Percentiles rank a stretch among this genome's conserved stretches.
Evolutionary conservation across 1,284 basidiomycete species (phyloP).

Genomic region (Mycena citricolor): DNA sequence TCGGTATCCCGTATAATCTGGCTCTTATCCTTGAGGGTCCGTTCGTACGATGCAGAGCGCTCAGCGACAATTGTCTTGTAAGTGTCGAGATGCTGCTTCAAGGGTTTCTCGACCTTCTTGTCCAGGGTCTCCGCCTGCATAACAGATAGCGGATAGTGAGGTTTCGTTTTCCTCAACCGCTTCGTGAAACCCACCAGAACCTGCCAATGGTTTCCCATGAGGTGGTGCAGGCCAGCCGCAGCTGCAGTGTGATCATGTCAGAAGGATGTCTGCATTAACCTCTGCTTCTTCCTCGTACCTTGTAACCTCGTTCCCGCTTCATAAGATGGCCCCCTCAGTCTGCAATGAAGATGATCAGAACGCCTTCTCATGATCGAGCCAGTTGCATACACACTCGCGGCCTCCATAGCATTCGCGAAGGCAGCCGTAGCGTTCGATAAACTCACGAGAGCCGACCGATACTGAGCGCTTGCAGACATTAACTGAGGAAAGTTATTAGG

Average conservation of each 20-base stretch:
- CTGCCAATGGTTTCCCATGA: conserved; percentile 92
- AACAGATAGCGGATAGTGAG: neutral
- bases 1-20: conserved; percentile 88
- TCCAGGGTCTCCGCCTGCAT: conserved; percentile 80
- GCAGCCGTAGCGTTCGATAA: conserved; percentile 85
- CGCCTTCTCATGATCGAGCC: too few species aligned
- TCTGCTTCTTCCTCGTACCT: conserved; percentile 20
- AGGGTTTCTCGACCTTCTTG: conserved; percentile 87
- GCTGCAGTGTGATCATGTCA: too few species aligned
- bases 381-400: conserved; percentile 78
- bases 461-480: conserved; percentile 76
- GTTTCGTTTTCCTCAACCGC: conserved; percentile 5
- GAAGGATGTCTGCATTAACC: too few species aligned
- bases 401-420: conserved; percentile 85
- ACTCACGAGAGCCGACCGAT: conserved; percentile 79
- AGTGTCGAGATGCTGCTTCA: conserved; percentile 80
- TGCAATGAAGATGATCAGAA: conserved; percentile 26
- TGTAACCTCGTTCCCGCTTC: conserved; percentile 76
- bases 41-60: conserved; percentile 66
- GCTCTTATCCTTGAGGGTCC: conserved; percentile 77
- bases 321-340: conserved; percentile 78
- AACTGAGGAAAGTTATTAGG: conserved; percentile 46
- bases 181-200: conserved; percentile 60
- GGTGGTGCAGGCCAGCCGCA: conserved; percentile 86
- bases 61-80: conserved; percentile 77